Conservation (phyloP, 345 rosid species). For the Rhodomyrtus tomentosa region DNA sequence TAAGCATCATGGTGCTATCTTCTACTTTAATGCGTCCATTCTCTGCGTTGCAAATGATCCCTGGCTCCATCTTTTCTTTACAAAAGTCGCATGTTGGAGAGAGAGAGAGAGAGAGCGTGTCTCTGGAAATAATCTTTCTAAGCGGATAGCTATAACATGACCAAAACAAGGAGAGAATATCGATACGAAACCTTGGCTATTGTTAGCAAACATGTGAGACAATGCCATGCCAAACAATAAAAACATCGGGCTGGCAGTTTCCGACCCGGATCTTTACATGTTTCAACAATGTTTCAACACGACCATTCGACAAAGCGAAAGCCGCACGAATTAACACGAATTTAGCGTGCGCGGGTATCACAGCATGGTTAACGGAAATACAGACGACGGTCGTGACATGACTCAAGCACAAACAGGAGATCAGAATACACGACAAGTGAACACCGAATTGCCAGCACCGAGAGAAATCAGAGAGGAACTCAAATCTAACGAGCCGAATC, state of each 20-base stretch:
- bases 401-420: rapidly evolving
- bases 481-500: neutral
- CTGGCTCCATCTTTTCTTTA: neutral
- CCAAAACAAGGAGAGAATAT: neutral
- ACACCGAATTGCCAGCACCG: rapidly evolving
- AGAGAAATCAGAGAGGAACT: neutral
- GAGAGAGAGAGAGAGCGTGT: neutral
- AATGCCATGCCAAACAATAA: too few species aligned
- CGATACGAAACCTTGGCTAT: neutral
- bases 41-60: neutral
- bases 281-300: neutral
- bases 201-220: neutral
- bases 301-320: neutral
- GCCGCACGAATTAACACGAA: neutral
- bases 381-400: too few species aligned
- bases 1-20: neutral
- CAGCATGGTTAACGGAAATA: too few species aligned
- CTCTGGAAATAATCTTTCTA: neutral
- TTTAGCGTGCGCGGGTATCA: neutral
- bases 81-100: neutral
- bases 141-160: neutral
- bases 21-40: neutral
- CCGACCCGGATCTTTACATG: neutral
- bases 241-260: neutral
- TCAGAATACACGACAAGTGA: neutral